Evolutionary conservation across 257 asterid genomes (phyloP).

Genomic region (Solanum piurae): DNA sequence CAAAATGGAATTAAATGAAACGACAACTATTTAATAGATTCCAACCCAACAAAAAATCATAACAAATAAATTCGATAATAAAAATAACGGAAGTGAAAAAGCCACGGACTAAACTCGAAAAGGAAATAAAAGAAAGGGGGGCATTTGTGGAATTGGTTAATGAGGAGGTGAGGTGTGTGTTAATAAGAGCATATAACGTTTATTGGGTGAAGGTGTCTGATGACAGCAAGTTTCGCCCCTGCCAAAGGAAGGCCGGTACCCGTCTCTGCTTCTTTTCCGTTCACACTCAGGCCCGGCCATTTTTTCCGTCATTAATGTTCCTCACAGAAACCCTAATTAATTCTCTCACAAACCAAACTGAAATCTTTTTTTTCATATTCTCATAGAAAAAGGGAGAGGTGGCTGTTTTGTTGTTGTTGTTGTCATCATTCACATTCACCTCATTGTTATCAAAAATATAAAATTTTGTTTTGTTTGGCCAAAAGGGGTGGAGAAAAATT

Average conservation of each 20-base stretch:
- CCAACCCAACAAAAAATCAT: no score
- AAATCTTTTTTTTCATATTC: neutral
- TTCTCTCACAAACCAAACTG: neutral
- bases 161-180: neutral
- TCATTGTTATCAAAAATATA: neutral
- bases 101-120: neutral
- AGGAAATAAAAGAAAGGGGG: neutral
- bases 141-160: neutral
- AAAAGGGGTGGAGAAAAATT: neutral
- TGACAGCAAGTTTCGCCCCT: neutral
- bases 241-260: neutral
- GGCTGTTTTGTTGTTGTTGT: neutral
- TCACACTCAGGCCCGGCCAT: neutral
- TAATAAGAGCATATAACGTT: neutral
- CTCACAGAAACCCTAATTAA: neutral
- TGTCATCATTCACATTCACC: neutral
- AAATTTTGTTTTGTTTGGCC: neutral
- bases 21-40: no score
- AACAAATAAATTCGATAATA: no score
- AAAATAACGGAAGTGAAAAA: neutral
- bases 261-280: neutral
- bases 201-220: neutral
- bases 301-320: neutral
- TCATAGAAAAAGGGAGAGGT: neutral
- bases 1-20: no score